These are phyloP conservation scores for Podosphaera xanthii DNA, from an alignment of 2,329 filamentous ascomycete species.

Conservation along the genomic window DNA sequence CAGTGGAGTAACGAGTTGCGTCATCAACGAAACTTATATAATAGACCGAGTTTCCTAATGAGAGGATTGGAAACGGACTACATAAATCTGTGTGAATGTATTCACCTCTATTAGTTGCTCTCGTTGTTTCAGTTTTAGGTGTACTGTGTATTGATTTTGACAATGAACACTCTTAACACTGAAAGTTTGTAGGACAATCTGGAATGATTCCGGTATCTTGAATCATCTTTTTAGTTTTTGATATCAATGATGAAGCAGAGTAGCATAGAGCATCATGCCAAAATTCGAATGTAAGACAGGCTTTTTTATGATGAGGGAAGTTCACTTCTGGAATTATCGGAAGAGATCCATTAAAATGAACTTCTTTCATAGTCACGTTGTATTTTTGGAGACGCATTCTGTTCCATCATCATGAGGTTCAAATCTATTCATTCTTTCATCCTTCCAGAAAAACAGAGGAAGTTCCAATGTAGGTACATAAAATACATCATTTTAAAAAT, in stretches of 20 bases:
- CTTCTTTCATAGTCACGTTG: background rate
- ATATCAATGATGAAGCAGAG: background rate
- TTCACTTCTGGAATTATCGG: background rate
- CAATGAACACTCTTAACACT: background rate
- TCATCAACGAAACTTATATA: slow-evolving; percentile 1
- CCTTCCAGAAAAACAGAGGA: background rate
- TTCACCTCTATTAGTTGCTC: background rate
- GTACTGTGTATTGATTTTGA: background rate
- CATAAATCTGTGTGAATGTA: background rate
- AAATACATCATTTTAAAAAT: no score
- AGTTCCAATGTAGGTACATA: no score
- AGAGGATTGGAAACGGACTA: background rate
- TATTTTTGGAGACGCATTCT: background rate
- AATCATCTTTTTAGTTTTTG: background rate
- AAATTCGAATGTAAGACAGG: background rate
- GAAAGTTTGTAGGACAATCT: background rate
- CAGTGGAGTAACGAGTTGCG: background rate
- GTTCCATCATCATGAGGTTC: background rate
- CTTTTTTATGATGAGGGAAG: background rate
- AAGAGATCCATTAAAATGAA: background rate
- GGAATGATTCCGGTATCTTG: background rate
- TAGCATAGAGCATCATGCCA: background rate
- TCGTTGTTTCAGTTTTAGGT: background rate
- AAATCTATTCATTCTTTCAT: background rate
- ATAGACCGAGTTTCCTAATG: background rate